These are phyloP conservation scores for Nasturtium officinale DNA, from an alignment of 345 rosid species.

Conservation along the genomic window DNA sequence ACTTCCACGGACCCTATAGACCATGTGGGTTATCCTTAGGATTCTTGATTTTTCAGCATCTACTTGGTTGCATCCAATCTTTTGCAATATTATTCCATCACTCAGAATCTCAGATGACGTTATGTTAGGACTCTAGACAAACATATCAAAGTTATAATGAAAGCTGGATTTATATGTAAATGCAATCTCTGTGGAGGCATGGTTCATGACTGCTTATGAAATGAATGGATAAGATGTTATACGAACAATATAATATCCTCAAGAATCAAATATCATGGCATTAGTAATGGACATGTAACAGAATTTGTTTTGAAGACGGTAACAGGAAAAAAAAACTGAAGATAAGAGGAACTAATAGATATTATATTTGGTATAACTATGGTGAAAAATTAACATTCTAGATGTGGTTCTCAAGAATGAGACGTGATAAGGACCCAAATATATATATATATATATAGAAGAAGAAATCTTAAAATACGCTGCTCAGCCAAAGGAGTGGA, in stretches of 20 bases:
- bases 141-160: not conserved
- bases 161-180: constrained; percentile 11
- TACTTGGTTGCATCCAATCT: not conserved
- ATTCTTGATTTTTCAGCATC: constrained; percentile 5
- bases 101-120: not conserved
- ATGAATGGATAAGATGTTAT: not conserved
- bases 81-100: not conserved
- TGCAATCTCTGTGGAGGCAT: constrained; percentile 14
- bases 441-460: not conserved
- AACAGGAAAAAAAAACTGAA: constrained; percentile 5
- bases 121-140: not conserved
- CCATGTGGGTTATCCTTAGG: constrained; percentile 23
- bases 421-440: constrained; percentile 15
- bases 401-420: constrained; percentile 22
- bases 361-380: constrained; percentile 21
- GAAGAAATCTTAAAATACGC: constrained; percentile 10
- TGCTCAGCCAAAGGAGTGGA: constrained; percentile 17
- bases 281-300: not conserved
- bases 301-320: not conserved
- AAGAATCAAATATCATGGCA: not conserved
- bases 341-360: constrained; percentile 25
- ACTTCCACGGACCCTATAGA: constrained; percentile 24
- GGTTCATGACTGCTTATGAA: constrained; percentile 10
- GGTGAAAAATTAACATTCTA: constrained; percentile 15
- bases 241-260: not conserved